Conservation (phyloP, 352 stramenopile species). For the Phytopythium sindhum region DNA sequence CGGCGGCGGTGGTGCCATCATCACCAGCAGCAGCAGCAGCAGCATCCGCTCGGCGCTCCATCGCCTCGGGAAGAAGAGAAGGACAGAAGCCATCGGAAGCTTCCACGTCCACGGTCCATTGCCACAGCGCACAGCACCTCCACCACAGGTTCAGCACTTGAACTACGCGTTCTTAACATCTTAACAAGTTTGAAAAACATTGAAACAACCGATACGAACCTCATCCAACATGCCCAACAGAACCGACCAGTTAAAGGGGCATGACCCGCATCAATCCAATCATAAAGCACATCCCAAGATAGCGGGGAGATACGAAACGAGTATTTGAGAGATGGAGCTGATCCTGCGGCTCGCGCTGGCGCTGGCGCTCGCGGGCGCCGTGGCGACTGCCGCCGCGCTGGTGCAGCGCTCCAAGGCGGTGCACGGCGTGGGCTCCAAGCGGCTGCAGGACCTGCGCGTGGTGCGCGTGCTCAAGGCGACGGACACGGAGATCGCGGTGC, state of each 20-base stretch:
- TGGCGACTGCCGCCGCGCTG: slow-evolving; percentile 29
- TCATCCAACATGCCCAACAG: not conserved
- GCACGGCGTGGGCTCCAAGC: slow-evolving; percentile 26
- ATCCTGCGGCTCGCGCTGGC: not conserved
- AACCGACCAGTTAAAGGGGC: not conserved
- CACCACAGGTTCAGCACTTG: not conserved
- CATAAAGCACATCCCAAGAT: too few species aligned
- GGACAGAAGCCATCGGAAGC: slow-evolving; percentile 4
- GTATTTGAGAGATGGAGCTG: slow-evolving; percentile 9
- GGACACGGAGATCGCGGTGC: slow-evolving; percentile 61
- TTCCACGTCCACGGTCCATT: not conserved
- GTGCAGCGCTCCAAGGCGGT: slow-evolving; percentile 24
- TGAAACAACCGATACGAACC: not conserved
- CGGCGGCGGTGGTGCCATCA: not conserved
- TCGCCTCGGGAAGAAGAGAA: not conserved
- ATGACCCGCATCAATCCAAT: not conserved
- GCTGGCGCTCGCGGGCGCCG: slow-evolving; percentile 9
- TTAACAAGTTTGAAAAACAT: slow-evolving; percentile 2
- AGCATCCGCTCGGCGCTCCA: not conserved
- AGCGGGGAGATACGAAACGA: too few species aligned
- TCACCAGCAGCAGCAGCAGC: not conserved
- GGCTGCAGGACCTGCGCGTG: slow-evolving; percentile 54
- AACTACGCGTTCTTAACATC: not conserved
- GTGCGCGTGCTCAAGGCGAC: slow-evolving; percentile 63
- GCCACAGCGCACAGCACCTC: not conserved